Evolutionary conservation across 2,329 filamentous ascomycete species (phyloP), one percentile per base, ranked within the genome.

Genomic region (Sporothrix protearum): DNA sequence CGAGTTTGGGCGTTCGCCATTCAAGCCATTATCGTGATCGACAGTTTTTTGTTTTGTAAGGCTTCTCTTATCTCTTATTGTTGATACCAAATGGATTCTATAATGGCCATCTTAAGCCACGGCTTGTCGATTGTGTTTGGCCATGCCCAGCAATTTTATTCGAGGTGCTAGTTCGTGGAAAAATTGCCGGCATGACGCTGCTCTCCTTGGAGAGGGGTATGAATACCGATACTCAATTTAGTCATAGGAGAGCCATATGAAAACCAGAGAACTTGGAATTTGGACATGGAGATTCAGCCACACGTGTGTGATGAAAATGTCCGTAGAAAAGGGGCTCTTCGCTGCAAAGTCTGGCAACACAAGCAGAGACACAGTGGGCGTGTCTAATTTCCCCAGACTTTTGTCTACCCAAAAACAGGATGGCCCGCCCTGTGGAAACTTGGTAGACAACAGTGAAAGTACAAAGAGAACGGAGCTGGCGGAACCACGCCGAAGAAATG

Each of bases 301-400:
- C 39, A 63, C 33, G 22, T 42, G 33, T 28, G 36, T 42, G 33
- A 47, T 47, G 39, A 57, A 57, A 33, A 33, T 33, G 53, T 33
- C 28, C 53, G 28, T 19, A 57, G 53, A 19, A 57, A 33, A 33
- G 28, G 28, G 28, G 28, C 9, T 9, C 12, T 12, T 8, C 9
- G 22, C 28, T 4, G 49, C 9, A 28, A 14, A 25, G 12, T 10
- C 12, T 3, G 6, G 8, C 12, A 53, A 53, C 8, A 51, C 9
- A n/a, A 22, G 9, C 2, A 8, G 7, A 3, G 22, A 53, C 5
- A 28, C 22, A 22, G 25, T 53, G 49, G 22, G 9, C 36, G 30
- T 22, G 57, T 63, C 57, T 42, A 42, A 63, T 63, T 63, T 63
- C 57, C 33, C 57, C 57, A 42, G 33, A 42, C 36, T 63, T 63